phyloP scores from a whole-genome alignment of 1,284 basidiomycete species.

The Puccinia hordei region DNA sequence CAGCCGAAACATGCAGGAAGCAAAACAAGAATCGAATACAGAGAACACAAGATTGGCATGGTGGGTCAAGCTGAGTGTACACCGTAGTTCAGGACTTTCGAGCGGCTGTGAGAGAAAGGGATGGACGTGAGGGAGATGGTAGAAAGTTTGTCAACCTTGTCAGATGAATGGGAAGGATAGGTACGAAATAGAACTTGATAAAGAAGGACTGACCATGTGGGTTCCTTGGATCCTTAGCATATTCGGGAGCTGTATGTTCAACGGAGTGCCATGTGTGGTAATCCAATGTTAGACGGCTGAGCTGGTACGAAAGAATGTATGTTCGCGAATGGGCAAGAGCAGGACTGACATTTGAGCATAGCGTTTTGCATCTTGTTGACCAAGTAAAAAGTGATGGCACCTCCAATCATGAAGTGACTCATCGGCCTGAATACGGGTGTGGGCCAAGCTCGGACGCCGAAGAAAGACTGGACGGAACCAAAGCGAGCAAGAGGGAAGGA shows the following conservation, averaged over 20 bases:
- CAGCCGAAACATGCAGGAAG: not conserved
- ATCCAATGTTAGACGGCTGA: not conserved
- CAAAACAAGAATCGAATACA: not conserved
- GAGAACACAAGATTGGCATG: not conserved
- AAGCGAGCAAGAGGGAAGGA: not conserved
- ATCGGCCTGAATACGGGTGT: conserved; percentile 42
- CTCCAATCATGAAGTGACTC: conserved; percentile 48
- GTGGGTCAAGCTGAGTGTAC: not conserved
- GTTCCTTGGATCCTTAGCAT: conserved; percentile 46
- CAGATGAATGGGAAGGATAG: not conserved
- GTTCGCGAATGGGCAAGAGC: not conserved
- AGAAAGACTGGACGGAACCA: conserved; percentile 27
- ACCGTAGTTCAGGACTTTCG: not conserved
- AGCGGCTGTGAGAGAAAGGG: not conserved
- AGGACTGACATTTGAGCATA: conserved; percentile 43
- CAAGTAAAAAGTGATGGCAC: conserved; percentile 39
- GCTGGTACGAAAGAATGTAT: not conserved
- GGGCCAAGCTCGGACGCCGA: conserved; percentile 44
- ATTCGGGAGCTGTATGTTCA: conserved; percentile 23
- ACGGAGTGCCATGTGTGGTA: not conserved
- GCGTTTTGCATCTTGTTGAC: conserved; percentile 41
- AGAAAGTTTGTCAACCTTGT: not conserved
- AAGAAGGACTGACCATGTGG: conserved; percentile 22
- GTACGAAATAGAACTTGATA: not conserved
- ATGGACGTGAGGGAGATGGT: not conserved